phyloP scores from a whole-genome alignment of 768 basidiomycete genomes.

The Tulasnella sp. region DNA sequence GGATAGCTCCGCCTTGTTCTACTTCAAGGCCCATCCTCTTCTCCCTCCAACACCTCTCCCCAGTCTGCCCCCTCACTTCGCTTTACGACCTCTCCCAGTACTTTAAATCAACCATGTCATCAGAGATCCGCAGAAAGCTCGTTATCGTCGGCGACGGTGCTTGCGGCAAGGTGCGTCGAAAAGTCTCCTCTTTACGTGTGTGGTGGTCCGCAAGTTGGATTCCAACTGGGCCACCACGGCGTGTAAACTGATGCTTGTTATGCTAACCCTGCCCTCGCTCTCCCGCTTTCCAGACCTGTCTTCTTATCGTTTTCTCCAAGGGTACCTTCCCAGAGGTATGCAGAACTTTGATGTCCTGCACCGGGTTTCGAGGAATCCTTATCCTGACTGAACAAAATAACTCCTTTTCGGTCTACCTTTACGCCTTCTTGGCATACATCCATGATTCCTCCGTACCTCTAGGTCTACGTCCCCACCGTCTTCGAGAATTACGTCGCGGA shows the following conservation, averaged over 20 bases:
- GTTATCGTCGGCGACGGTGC: constrained; percentile 99
- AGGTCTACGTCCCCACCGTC: constrained; percentile 99
- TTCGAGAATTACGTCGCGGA: constrained; percentile 99
- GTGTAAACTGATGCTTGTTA: background rate
- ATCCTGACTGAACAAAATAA: background rate
- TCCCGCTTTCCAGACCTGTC: constrained; percentile 51
- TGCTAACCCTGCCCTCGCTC: constrained; percentile 18
- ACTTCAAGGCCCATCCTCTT: background rate
- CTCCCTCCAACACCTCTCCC: background rate
- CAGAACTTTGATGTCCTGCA: background rate
- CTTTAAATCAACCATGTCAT: constrained; percentile 43
- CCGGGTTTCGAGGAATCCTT: background rate
- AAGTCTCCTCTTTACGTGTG: background rate
- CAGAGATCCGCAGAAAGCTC: constrained; percentile 96
- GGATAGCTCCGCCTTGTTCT: background rate
- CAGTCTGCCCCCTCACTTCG: background rate
- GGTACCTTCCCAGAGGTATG: constrained; percentile 89
- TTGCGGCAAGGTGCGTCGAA: constrained; percentile 56
- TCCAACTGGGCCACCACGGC: constrained; percentile 16
- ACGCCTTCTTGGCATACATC: background rate
- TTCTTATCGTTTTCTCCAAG: constrained; percentile 94
- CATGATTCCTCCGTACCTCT: background rate
- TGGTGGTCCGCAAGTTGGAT: background rate
- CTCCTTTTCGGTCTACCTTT: background rate
- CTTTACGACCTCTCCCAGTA: background rate